phyloP scores from a whole-genome alignment of 441 rosid genomes.

The Croton laevigatus region DNA sequence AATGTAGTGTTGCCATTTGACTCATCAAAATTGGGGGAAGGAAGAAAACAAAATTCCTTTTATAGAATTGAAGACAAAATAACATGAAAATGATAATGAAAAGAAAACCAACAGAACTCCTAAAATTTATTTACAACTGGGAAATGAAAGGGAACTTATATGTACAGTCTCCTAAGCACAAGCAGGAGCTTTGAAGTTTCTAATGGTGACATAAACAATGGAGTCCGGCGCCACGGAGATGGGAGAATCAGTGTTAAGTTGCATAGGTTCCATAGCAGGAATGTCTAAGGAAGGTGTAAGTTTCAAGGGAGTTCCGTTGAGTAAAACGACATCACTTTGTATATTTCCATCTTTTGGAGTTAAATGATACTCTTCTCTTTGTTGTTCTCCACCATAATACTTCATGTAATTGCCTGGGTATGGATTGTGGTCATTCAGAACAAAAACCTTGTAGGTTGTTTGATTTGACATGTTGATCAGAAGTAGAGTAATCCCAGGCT shows the following conservation, averaged over 20 bases:
- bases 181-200: constrained; percentile 47
- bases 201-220: constrained; percentile 33
- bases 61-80: too few relatives aligned
- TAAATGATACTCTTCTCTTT: constrained; percentile 64
- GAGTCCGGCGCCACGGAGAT: constrained; percentile 41
- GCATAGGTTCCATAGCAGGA: constrained; percentile 40
- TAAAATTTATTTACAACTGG: not conserved
- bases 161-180: constrained; percentile 33
- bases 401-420: constrained; percentile 1
- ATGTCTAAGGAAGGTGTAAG: constrained; percentile 35
- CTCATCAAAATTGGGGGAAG: too few relatives aligned
- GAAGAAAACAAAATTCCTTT: not conserved
- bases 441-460: constrained; percentile 26
- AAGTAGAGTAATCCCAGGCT: constrained; percentile 47
- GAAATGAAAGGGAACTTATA: not conserved
- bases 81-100: too few relatives aligned
- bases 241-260: constrained; percentile 30
- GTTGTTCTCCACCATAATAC: not conserved
- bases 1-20: not conserved
- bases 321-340: constrained; percentile 45
- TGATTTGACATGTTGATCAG: constrained; percentile 54
- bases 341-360: constrained; percentile 51
- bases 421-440: constrained; percentile 25
- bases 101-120: not conserved
- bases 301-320: constrained; percentile 48